These are phyloP conservation scores for Neurospora sp. DNA, from an alignment of 495 filamentous ascomycete genomes.

Conservation along the genomic window DNA sequence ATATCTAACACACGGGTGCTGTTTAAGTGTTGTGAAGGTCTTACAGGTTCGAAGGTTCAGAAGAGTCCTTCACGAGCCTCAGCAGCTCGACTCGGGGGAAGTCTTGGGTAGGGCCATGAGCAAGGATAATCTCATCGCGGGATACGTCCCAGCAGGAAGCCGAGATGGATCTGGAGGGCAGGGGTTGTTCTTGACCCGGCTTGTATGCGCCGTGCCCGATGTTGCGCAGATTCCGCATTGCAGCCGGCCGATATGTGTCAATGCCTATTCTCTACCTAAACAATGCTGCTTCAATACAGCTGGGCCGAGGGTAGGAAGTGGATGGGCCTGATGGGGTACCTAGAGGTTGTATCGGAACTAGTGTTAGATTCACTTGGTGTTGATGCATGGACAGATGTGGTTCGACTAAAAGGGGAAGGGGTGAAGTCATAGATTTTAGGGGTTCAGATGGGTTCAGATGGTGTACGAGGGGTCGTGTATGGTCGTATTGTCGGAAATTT, in stretches of 20 bases:
- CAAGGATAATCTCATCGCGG: conserved; percentile 60
- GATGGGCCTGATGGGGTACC: not conserved
- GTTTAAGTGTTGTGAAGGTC: conserved; percentile 12
- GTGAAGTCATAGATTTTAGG: not conserved
- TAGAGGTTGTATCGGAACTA: not conserved
- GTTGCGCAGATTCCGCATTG: conserved; percentile 73
- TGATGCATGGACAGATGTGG: not conserved
- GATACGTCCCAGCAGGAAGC: conserved; percentile 69
- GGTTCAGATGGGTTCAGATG: not conserved
- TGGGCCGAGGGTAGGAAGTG: not conserved
- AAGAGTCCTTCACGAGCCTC: conserved; percentile 34
- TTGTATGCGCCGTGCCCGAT: conserved; percentile 52
- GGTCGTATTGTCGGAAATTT: not conserved
- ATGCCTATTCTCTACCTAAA: not conserved
- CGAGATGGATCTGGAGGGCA: conserved; percentile 49
- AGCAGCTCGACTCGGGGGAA: conserved; percentile 57
- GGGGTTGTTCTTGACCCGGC: conserved; percentile 23
- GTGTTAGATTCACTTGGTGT: not conserved
- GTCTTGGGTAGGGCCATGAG: conserved; percentile 58
- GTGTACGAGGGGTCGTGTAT: not conserved
- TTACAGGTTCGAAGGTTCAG: conserved; percentile 34
- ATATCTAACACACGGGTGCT: too few relatives aligned
- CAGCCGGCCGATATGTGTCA: conserved; percentile 13
- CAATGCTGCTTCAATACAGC: not conserved
- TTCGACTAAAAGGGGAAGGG: not conserved